A percentile compares a stretch with the other conserved stretches of the same genome.
These are phyloP conservation scores for Kodamaea nitidulidarum DNA, from an alignment of 805 yeast genomes.

Conservation along the genomic window DNA sequence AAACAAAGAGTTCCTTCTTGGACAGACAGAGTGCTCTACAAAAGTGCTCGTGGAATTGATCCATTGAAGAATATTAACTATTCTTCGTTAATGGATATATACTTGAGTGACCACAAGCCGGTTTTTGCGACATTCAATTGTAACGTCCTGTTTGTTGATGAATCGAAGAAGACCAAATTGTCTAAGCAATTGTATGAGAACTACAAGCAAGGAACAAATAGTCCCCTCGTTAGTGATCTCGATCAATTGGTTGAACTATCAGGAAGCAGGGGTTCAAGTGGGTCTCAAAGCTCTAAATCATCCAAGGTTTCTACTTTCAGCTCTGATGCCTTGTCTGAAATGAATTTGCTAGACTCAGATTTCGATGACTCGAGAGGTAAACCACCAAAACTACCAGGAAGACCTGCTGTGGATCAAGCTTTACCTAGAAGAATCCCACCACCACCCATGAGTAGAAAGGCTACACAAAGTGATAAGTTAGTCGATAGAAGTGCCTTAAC, in stretches of 20 bases:
- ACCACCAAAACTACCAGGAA: conserved; percentile 3
- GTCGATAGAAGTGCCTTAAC: no score
- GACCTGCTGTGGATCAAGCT: conserved; percentile 10
- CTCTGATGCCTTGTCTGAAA: conserved; percentile 28
- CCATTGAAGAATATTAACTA: conserved; percentile 61
- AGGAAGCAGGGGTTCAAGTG: conserved; percentile 4
- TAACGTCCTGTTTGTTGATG: conserved; percentile 62
- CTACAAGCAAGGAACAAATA: conserved; percentile 5
- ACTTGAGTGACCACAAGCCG: conserved; percentile 87
- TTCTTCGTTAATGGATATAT: conserved; percentile 54
- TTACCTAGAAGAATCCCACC: conserved; percentile 30
- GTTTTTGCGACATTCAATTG: conserved; percentile 77
- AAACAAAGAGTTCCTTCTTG: conserved; percentile 94
- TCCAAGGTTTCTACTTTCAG: conserved; percentile 17
- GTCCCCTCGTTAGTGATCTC: background rate
- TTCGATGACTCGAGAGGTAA: background rate
- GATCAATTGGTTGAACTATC: conserved; percentile 10
- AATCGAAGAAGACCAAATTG: conserved; percentile 25
- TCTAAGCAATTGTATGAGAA: conserved; percentile 17
- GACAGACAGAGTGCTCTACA: conserved; percentile 82
- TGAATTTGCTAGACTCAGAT: conserved; percentile 28
- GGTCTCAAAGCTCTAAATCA: conserved; percentile 7
- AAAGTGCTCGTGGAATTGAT: conserved; percentile 41
- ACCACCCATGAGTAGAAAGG: conserved; percentile 22
- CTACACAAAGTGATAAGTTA: background rate